These are phyloP conservation scores for Candida ficus DNA, from an alignment of 805 yeast species.

Conservation along the genomic window DNA sequence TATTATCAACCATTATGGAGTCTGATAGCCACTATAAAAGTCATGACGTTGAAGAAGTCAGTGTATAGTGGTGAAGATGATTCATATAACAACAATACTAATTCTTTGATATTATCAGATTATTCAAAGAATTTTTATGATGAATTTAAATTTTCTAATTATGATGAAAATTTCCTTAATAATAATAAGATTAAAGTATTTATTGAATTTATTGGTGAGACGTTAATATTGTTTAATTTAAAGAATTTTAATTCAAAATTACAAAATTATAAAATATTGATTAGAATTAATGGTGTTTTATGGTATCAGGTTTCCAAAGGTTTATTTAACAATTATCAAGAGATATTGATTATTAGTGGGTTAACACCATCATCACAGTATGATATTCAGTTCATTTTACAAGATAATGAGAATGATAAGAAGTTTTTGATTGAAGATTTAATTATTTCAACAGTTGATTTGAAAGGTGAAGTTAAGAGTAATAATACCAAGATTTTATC, in stretches of 20 bases:
- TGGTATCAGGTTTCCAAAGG: slow-evolving; percentile 65
- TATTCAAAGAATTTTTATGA: slow-evolving; percentile 20
- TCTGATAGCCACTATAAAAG: slow-evolving; percentile 43
- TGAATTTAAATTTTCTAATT: slow-evolving; percentile 27
- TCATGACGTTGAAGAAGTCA: slow-evolving; percentile 42
- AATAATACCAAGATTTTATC: slow-evolving; percentile 37
- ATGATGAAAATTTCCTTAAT: slow-evolving; percentile 23
- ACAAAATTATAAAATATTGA: slow-evolving; percentile 35
- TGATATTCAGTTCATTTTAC: slow-evolving; percentile 42
- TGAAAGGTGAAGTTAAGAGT: slow-evolving; percentile 19
- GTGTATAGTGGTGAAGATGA: slow-evolving; percentile 36
- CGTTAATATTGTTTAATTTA: slow-evolving; percentile 46
- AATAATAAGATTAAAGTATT: slow-evolving; percentile 30
- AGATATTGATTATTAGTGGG: slow-evolving; percentile 56
- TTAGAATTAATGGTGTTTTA: slow-evolving; percentile 57
- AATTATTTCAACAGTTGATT: slow-evolving; percentile 32
- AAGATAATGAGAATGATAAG: slow-evolving; percentile 22
- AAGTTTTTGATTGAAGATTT: slow-evolving; percentile 35
- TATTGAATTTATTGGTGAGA: slow-evolving; percentile 47
- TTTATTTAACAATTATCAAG: slow-evolving; percentile 36
- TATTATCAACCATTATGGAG: slow-evolving; percentile 49
- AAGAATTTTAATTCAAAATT: slow-evolving; percentile 31
- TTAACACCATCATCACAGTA: slow-evolving; percentile 61
- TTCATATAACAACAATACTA: slow-evolving; percentile 11
- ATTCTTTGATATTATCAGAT: slow-evolving; percentile 21